These are phyloP conservation scores for Coemansia sp. DNA, from an alignment of 192 early-diverging fungal genomes.

Conservation along the genomic window DNA sequence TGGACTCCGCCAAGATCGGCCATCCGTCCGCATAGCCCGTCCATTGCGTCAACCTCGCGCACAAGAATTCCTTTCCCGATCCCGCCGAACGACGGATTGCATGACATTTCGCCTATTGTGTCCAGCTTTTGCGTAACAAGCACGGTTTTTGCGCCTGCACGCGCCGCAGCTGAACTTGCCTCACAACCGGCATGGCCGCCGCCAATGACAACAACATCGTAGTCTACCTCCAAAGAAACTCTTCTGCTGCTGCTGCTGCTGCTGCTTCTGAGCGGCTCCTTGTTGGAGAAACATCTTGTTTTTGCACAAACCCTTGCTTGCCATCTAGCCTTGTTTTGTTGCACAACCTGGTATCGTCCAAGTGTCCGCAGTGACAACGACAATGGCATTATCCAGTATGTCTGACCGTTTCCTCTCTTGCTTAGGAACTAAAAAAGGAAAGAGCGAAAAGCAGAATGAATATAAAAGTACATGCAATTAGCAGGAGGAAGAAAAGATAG, in stretches of 20 bases:
- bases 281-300: background rate
- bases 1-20: slow-evolving; percentile 79
- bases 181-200: slow-evolving; percentile 86
- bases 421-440: background rate
- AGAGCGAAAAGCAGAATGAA: background rate
- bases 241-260: background rate
- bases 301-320: background rate
- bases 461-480: no score
- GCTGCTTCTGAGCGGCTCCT: background rate
- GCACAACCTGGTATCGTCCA: background rate
- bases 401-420: background rate
- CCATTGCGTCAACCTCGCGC: slow-evolving; percentile 78
- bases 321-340: background rate
- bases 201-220: slow-evolving; percentile 80
- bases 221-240: slow-evolving; percentile 6
- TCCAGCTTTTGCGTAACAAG: slow-evolving; percentile 73
- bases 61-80: slow-evolving; percentile 83
- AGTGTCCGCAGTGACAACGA: background rate
- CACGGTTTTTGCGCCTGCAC: slow-evolving; percentile 70
- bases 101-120: slow-evolving; percentile 87
- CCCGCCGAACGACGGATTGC: slow-evolving; percentile 85
- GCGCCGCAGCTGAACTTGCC: slow-evolving; percentile 75
- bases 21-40: slow-evolving; percentile 79
- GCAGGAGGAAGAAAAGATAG: no score
- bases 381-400: background rate